Base-by-base conservation (phyloP, 306 rosid species). In the peach (Prunus persica) region DNA sequence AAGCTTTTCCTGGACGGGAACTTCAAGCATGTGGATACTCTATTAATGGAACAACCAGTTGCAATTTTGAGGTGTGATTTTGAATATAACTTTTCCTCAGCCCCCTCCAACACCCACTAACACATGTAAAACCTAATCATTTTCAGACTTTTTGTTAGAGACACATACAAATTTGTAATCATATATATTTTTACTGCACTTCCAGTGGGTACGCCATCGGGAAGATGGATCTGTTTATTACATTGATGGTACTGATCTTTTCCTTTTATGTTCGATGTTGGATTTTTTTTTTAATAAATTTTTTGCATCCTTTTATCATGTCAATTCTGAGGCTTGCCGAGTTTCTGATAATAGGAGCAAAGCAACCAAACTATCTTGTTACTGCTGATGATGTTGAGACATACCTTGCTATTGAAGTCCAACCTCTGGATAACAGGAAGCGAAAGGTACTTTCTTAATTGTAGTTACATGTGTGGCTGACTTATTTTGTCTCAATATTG, bases 321-420 rank as follows among this genome's bases (percentile, higher is more conserved):
- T 51, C 28, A 78, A 73, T 46, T 72, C 73, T 80, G 63, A 79
- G 54, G 78, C 80, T 51, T 73, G 78, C 54, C 58, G 30, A 73
- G 34, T 69, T 75, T 86, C 52, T 19, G 68, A 76, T 84, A 57
- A 73, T 77, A 92, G 99, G 97, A 72, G 97, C 99, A 62, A 90
- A 89, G 84, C 97, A 95, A 80, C 99, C 99, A 73, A 89, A 86
- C 86, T 92, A 95, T 88, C 91, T 87, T 77, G 79, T 95, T 84
- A 88, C 85, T 46, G 97, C 97, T 25, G 97, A 95, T 66, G 99
- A 95, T 79, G 97, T 95, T 83, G 93, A 87, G 32, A 80, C 89
- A 72, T 86, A 88, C 78, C 97, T 95, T 64, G 97, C 99, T 81
- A 89, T 95, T 83, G 96, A 95, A 86, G 99, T 95, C 83, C 93